Base-by-base conservation (phyloP, 176 grass and related monocot species). In the Saccharum spontaneum region DNA sequence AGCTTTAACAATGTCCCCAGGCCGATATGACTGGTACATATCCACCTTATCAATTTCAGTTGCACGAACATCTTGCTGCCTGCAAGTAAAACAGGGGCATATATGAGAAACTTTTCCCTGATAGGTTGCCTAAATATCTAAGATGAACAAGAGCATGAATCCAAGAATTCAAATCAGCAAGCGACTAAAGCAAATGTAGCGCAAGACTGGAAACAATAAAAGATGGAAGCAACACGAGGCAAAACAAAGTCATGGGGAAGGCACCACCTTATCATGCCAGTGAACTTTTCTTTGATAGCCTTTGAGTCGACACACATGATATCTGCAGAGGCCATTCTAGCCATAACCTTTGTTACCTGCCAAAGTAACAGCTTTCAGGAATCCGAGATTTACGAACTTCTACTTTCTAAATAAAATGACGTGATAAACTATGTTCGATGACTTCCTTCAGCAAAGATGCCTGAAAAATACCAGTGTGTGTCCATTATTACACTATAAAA, bases 11-110 rank as follows among this genome's bases (percentile, higher is more conserved):
- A 84, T 84, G 10, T 89, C 89, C 4, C 87, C 79, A 14, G 88
- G 75, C 78, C 89, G 91, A 90, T 98, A 98, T 12, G 93, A 98
- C 69, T 96, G 93, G 84, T 96, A 91, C 93, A 98, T 95, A 71
- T 94, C 93, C 64, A 98, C 93, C 83, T 98, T 98, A 55, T 98
- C 97, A 11, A 98, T 98, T 92, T 98, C 97, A 86, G 97, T 98
- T 86, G 93, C 91, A 81, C 97, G 89, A 33, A 98, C 93, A 91
- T 98, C 93, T 90, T 98, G 97, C 84, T 98, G 93, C 91, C 97
- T 95, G 76, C 38, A 30, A 66, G 3, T 1, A 41, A 67, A 73
- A 75, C n/a, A 79, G 10, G 38, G 48, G 10, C 60, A 74, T 8
- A 37, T 13, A 74, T 84, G 26, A 80, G 40, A 17, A 85, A 59